Conservation (phyloP, 495 filamentous ascomycete species). For the Daldinia grandis region DNA sequence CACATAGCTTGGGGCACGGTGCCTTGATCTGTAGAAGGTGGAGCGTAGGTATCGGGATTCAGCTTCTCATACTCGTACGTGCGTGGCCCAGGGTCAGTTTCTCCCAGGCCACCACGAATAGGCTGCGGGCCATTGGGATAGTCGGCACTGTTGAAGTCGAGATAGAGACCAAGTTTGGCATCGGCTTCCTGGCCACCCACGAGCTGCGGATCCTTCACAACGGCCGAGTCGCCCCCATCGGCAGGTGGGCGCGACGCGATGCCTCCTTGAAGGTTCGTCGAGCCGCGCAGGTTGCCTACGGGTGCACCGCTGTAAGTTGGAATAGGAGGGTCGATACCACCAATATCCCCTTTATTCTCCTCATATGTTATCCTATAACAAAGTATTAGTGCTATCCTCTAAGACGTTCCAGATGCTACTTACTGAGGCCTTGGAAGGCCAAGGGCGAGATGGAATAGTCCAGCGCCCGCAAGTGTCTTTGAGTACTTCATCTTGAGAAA, state of each 20-base stretch:
- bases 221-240: conserved; percentile 46
- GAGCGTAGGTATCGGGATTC: conserved; percentile 72
- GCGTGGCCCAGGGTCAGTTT: conserved; percentile 70
- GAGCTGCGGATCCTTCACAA: conserved; percentile 46
- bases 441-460: conserved; percentile 33
- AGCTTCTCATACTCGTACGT: conserved; percentile 68
- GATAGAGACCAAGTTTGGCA: conserved; percentile 64
- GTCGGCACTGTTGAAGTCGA: conserved; percentile 66
- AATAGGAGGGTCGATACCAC: conserved; percentile 48
- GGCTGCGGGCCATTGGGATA: conserved; percentile 68
- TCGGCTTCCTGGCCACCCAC: conserved; percentile 64
- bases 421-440: conserved; percentile 43
- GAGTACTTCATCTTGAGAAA: conserved; percentile 35
- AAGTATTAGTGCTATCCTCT: conserved; percentile 9
- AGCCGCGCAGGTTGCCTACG: conserved; percentile 48
- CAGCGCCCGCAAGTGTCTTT: conserved; percentile 26
- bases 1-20: conserved; percentile 72
- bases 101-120: conserved; percentile 66
- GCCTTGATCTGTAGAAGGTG: conserved; percentile 72
- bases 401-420: conserved; percentile 5
- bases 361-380: conserved; percentile 42
- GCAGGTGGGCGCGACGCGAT: conserved; percentile 47
- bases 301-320: conserved; percentile 44
- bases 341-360: conserved; percentile 49
- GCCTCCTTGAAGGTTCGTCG: conserved; percentile 49